Base-by-base conservation (phyloP, 169 alveolate species). In the Babesia gibsoni region DNA sequence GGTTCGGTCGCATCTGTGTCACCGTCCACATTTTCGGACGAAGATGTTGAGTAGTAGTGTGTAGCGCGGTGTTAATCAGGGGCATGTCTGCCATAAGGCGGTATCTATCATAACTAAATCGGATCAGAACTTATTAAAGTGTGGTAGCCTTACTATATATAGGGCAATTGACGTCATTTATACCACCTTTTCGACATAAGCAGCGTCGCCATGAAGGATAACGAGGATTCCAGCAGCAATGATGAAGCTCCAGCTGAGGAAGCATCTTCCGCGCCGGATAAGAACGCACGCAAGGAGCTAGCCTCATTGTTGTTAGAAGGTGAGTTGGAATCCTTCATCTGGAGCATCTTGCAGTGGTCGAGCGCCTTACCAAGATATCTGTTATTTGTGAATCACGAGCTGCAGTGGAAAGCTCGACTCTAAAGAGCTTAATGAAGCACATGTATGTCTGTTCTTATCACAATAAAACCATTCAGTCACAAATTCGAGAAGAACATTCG, bases 171-270 rank as follows among this genome's bases (percentile, higher is more conserved):
- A n/a, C n/a, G n/a, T n/a, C n/a, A n/a, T n/a, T n/a, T n/a, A n/a
- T n/a, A n/a, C n/a, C n/a, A n/a, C n/a, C n/a, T n/a, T n/a, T n/a
- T n/a, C n/a, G n/a, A n/a, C n/a, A n/a, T n/a, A n/a, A n/a, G n/a
- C n/a, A n/a, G n/a, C 27, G n/a, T 16, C 10, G 5, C 27, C 35
- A 70, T 70, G 82, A 70, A 42, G 43, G 56, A 48, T 22, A 16
- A n/a, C 7, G 79, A 66, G 33, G 85, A 77, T 49, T 66, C 66
- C 41, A 77, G 85, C 50, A 77, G 82, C 56, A 67, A 77, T 45
- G 85, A 77, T 22, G 85, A 54, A 36, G 43, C 73, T 1, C 30
- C 1, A 10, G 61, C 23, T 8, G 73, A 33, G 36, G 82, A 50
- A 1, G 45, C 22, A 3, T 9, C 64, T 8, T 9, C 65, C 42